These are phyloP conservation scores for Bjerkandera adusta DNA, from an alignment of 1,284 basidiomycete genomes.

Conservation along the genomic window DNA sequence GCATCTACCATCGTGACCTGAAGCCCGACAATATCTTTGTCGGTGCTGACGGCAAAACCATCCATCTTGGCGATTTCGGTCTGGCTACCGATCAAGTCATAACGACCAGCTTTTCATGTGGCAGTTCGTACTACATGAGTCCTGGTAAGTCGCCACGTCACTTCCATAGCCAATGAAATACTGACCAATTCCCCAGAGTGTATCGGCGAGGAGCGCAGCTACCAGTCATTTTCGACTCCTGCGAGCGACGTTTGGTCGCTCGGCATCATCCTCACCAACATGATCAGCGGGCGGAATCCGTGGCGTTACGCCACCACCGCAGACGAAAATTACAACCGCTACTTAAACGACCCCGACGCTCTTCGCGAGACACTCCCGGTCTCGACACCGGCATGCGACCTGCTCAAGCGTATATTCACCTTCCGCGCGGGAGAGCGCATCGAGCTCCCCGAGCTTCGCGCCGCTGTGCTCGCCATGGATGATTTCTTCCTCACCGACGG, in stretches of 20 bases:
- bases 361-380: constrained; percentile 74
- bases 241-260: constrained; percentile 31
- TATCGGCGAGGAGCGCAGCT: constrained; percentile 24
- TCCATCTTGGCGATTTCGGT: constrained; percentile 66
- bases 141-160: constrained; percentile 38
- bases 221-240: constrained; percentile 20
- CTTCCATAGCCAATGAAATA: background rate
- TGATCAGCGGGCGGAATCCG: constrained; percentile 85
- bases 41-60: constrained; percentile 39
- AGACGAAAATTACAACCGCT: constrained; percentile 76
- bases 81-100: constrained; percentile 53
- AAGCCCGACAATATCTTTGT: constrained; percentile 75
- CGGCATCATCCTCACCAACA: constrained; percentile 47
- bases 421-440: constrained; percentile 54
- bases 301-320: constrained; percentile 77
- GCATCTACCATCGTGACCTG: constrained; percentile 68
- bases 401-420: constrained; percentile 60
- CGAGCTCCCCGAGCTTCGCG: constrained; percentile 60
- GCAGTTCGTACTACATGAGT: constrained; percentile 55
- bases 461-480: constrained; percentile 53
- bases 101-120: constrained; percentile 48
- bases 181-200: constrained; percentile 21
- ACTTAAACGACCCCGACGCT: constrained; percentile 53
- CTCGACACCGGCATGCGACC: constrained; percentile 49
- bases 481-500: constrained; percentile 66